Percentiles rank a stretch among this genome's conserved stretches.
These are phyloP conservation scores for Saturnispora sanitii DNA, from an alignment of 805 yeast species.

Conservation along the genomic window DNA sequence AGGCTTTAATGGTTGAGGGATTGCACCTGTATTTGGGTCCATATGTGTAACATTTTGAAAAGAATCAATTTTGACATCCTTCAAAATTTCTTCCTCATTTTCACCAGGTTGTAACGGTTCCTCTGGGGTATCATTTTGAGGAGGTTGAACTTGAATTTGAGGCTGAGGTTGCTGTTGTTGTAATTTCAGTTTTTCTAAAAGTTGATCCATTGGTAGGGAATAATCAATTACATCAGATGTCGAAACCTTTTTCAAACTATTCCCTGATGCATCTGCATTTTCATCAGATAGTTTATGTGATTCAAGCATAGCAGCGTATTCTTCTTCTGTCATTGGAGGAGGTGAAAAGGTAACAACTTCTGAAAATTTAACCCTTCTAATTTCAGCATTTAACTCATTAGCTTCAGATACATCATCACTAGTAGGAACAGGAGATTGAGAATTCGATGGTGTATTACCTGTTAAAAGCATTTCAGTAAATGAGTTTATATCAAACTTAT, in stretches of 20 bases:
- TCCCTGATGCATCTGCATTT: background rate
- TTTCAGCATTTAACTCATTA: constrained; percentile 25
- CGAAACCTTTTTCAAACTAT: background rate
- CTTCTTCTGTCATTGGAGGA: constrained; percentile 14
- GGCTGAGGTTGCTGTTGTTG: constrained; percentile 11
- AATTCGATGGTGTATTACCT: constrained; percentile 53
- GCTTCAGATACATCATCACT: background rate
- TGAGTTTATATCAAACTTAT: constrained; percentile 67
- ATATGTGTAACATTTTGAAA: constrained; percentile 12
- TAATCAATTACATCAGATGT: constrained; percentile 34
- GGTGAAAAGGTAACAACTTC: constrained; percentile 44
- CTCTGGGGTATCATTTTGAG: constrained; percentile 12
- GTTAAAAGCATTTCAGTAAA: constrained; percentile 78
- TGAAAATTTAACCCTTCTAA: constrained; percentile 59
- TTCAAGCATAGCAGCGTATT: constrained; percentile 5
- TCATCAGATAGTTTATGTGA: constrained; percentile 12
- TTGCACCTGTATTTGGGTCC: constrained; percentile 8
- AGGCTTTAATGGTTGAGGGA: constrained; percentile 34
- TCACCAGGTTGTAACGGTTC: constrained; percentile 24
- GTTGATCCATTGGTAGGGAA: constrained; percentile 70
- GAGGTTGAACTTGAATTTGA: background rate
- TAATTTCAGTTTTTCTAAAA: constrained; percentile 40
- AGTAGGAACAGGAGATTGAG: constrained; percentile 18
- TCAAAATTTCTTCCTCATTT: constrained; percentile 61
- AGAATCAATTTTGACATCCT: constrained; percentile 18